Evolutionary conservation across 345 rosid genomes (phyloP), one percentile per base, ranked within the genome.

Genomic region (Ceriops zippeliana): DNA sequence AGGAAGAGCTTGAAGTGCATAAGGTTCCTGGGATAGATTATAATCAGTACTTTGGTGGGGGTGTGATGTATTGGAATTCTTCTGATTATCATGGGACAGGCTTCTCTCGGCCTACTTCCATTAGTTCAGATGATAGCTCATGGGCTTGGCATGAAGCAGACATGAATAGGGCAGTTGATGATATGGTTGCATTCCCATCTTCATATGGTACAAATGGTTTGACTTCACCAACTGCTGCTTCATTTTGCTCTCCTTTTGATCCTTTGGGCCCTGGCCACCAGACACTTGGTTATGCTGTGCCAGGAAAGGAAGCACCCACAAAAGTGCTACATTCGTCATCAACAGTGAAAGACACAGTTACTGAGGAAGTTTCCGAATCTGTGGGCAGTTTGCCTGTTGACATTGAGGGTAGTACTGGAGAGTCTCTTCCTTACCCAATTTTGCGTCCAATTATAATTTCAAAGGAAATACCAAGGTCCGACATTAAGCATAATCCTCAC

Each of bases 71-170:
- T 73, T 93, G 98, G 98, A 81, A 93, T 82, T 86, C 97, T 80
- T 89, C 96, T 52, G 98, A 93, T 76, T 83, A 82, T 78, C 86
- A 85, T 24, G 96, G 91, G 65, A 74, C 90, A 30, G 91, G 95
- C 73, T 93, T 87, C 77, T 93, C 98, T 78, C 89, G 97, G 67
- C 90, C 98, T 73, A 92, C 96, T 57, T 93, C 98, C 56, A 95
- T 87, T 78, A 91, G 98, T 82, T 93, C 98, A 77, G 98, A 93
- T 82, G 98, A 93, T 84, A 86, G 98, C 81, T 86, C 86, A 52
- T 93, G 97, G 97, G 89, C 98, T 77, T 86, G 91, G 92, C 95
- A 77, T 80, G 98, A 93, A 82, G 97, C 98, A 53, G 98, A 91
- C 78, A 89, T 93, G 86, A 93, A 83, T 79, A 87, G 96, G 74